Conservation (phyloP, 2,329 filamentous ascomycete genomes). For the Trichoderma citrinoviride region DNA sequence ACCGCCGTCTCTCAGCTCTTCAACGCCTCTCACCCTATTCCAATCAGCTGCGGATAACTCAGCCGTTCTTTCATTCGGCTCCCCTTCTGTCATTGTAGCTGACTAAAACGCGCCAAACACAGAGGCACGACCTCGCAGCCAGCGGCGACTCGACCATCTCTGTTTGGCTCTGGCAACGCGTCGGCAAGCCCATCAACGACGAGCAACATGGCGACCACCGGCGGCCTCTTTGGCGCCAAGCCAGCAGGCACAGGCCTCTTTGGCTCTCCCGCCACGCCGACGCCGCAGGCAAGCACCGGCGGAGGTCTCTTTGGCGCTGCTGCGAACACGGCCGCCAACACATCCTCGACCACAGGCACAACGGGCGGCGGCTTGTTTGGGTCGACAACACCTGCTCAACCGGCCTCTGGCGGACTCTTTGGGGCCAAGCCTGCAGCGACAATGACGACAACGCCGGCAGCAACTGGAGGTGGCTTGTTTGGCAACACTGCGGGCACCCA, state of each 20-base stretch:
- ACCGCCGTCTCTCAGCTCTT: background rate
- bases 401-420: slow-evolving; percentile 20
- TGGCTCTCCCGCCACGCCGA: slow-evolving; percentile 32
- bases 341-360: slow-evolving; percentile 21
- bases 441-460: background rate
- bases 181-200: slow-evolving; percentile 30
- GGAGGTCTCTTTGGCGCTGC: slow-evolving; percentile 28
- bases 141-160: slow-evolving; percentile 35
- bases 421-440: slow-evolving; percentile 18
- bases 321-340: slow-evolving; percentile 3
- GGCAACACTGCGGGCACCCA: slow-evolving; percentile 31
- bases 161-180: slow-evolving; percentile 38
- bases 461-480: slow-evolving; percentile 33
- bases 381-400: slow-evolving; percentile 25
- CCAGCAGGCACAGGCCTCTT: slow-evolving; percentile 32
- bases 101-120: slow-evolving; percentile 6
- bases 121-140: slow-evolving; percentile 34
- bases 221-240: slow-evolving; percentile 38
- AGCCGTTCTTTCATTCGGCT: background rate
- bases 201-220: slow-evolving; percentile 37
- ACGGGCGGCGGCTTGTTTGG: slow-evolving; percentile 34
- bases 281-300: slow-evolving; percentile 24
- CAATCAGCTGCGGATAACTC: background rate
- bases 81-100: background rate
- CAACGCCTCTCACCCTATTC: background rate